Conservation (phyloP, 768 basidiomycete genomes). For the Xerocomellus dryophilus region DNA sequence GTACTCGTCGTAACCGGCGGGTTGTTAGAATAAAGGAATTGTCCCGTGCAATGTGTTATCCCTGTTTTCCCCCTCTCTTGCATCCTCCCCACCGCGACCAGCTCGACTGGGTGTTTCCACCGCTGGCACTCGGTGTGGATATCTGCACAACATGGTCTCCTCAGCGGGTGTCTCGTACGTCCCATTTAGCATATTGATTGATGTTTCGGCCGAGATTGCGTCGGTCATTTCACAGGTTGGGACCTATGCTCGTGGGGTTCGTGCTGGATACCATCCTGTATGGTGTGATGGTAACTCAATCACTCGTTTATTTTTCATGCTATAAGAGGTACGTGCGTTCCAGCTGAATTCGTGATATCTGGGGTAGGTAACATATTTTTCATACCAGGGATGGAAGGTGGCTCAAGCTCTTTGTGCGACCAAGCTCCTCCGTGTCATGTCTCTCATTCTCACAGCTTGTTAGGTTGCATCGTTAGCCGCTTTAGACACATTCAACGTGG, state of each 20-base stretch:
- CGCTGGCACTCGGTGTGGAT: conserved; percentile 5
- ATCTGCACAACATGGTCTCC: conserved; percentile 16
- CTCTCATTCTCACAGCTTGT: background rate
- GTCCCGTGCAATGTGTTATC: background rate
- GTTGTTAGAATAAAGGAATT: conserved; percentile 12
- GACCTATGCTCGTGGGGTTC: conserved; percentile 36
- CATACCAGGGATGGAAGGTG: conserved; percentile 14
- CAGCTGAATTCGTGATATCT: background rate
- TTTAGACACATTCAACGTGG: conserved; percentile 25
- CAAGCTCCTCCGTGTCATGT: background rate
- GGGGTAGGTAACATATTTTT: background rate
- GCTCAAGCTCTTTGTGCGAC: conserved; percentile 26
- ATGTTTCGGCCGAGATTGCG: background rate
- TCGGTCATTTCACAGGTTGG: conserved; percentile 22
- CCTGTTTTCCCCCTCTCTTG: conserved; percentile 6
- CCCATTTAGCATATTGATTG: background rate
- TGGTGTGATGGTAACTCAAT: conserved; percentile 36
- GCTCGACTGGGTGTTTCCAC: conserved; percentile 4
- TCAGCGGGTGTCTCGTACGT: conserved; percentile 25
- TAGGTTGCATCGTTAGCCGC: conserved; percentile 23
- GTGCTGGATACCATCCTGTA: conserved; percentile 35
- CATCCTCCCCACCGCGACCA: background rate
- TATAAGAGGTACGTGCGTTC: conserved; percentile 23
- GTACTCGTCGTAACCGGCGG: conserved; percentile 17
- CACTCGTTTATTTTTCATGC: conserved; percentile 30